These are phyloP conservation scores for Flammula alnicola DNA, from an alignment of 1,284 basidiomycete species.

Conservation along the genomic window DNA sequence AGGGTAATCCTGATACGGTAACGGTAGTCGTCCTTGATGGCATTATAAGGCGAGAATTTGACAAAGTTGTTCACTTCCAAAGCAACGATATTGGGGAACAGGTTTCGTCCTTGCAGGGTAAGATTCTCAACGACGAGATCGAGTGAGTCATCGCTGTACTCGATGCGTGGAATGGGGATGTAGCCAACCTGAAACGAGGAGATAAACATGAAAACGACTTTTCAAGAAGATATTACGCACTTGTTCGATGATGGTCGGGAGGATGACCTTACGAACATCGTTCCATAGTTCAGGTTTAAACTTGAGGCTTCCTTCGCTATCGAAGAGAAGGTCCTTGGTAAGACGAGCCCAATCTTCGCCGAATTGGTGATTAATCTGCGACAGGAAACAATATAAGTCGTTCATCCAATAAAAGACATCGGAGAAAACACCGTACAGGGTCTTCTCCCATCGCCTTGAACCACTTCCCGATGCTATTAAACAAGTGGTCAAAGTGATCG, in stretches of 20 bases:
- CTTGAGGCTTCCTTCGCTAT: slow-evolving; percentile 84
- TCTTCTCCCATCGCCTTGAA: slow-evolving; percentile 87
- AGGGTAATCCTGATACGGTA: slow-evolving; percentile 78
- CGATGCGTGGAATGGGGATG: slow-evolving; percentile 89
- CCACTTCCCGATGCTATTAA: slow-evolving; percentile 74
- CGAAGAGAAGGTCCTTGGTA: slow-evolving; percentile 82
- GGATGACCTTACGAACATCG: slow-evolving; percentile 82
- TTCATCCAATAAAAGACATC: background rate
- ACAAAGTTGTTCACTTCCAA: slow-evolving; percentile 85
- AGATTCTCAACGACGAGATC: slow-evolving; percentile 95
- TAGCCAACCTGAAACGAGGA: slow-evolving; percentile 68
- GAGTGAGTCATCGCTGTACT: slow-evolving; percentile 87
- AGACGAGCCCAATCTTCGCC: slow-evolving; percentile 85
- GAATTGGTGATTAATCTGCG: slow-evolving; percentile 55
- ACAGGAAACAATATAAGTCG: background rate
- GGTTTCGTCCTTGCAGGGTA: slow-evolving; percentile 82
- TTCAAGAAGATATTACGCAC: slow-evolving; percentile 35
- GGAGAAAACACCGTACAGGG: slow-evolving; percentile 44
- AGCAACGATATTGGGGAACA: slow-evolving; percentile 82
- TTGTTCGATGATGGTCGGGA: slow-evolving; percentile 79
- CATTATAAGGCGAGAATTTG: slow-evolving; percentile 79
- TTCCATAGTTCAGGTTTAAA: slow-evolving; percentile 93
- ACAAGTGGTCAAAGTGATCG: slow-evolving; percentile 81
- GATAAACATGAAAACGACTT: background rate
- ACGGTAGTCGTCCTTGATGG: slow-evolving; percentile 60